phyloP scores from a whole-genome alignment of 371 early-diverging fungal genomes.

The Mortierella sp. region DNA sequence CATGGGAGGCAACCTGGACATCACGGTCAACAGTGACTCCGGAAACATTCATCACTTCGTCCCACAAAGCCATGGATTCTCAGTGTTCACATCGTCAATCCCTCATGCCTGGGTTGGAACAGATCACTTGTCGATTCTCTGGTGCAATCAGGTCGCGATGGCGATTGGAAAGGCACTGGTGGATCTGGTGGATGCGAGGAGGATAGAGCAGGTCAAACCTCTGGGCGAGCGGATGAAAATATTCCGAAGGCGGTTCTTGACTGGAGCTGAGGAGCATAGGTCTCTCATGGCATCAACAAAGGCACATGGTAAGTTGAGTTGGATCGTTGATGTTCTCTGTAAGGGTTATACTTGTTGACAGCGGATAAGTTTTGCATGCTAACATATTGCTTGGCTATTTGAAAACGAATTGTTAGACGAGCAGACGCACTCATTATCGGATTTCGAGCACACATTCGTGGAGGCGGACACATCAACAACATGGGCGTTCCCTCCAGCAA shows the following conservation, averaged over 20 bases:
- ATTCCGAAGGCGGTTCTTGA: constrained; percentile 69
- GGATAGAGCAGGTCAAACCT: constrained; percentile 71
- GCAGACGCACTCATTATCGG: constrained; percentile 10
- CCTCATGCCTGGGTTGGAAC: constrained; percentile 90
- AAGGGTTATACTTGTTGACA: too few relatives aligned
- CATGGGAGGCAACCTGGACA: constrained; percentile 92
- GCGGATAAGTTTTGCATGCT: not conserved
- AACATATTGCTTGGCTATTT: not conserved
- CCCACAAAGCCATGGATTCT: constrained; percentile 79
- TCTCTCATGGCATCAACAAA: not conserved
- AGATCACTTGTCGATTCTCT: constrained; percentile 92
- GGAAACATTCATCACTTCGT: constrained; percentile 81
- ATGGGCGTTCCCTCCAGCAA: constrained; percentile 29
- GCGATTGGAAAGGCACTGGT: constrained; percentile 55
- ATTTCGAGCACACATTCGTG: constrained; percentile 23
- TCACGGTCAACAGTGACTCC: constrained; percentile 85
- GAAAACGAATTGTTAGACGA: constrained; percentile 1
- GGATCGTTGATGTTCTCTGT: not conserved
- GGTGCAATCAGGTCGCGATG: constrained; percentile 91
- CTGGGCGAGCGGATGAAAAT: constrained; percentile 71
- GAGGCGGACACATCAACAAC: not conserved
- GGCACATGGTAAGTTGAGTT: not conserved
- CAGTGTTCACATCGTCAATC: constrained; percentile 84
- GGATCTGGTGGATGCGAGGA: constrained; percentile 76
- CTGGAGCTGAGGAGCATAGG: constrained; percentile 65